Percentiles rank a stretch among this genome's conserved stretches.
Conservation (phyloP, 2,329 filamentous ascomycete genomes). For the Xylariomycetidae sp. region DNA sequence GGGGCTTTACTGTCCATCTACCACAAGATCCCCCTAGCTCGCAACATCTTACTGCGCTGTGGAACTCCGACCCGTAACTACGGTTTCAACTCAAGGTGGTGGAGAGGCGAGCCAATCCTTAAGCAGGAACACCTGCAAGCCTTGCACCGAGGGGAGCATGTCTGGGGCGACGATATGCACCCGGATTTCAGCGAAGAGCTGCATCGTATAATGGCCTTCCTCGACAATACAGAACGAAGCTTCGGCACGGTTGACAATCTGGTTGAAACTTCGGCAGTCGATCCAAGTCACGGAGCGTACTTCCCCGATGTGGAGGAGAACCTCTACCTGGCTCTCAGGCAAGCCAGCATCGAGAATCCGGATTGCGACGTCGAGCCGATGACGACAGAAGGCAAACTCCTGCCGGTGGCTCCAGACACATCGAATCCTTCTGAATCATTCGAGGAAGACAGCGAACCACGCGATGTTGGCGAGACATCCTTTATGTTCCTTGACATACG, state of each 20-base stretch:
- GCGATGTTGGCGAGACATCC: conserved; percentile 4
- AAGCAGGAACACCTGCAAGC: conserved; percentile 30
- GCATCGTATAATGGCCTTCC: conserved; percentile 57
- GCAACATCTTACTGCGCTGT: conserved; percentile 47
- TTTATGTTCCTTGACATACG: conserved; percentile 39
- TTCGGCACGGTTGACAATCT: conserved; percentile 51
- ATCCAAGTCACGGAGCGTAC: conserved; percentile 24
- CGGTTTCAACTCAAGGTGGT: conserved; percentile 54
- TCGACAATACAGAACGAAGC: conserved; percentile 53
- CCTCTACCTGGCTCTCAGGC: conserved; percentile 27
- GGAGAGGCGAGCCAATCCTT: conserved; percentile 50
- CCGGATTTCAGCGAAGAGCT: conserved; percentile 46
- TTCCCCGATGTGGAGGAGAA: conserved; percentile 40
- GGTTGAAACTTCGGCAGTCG: conserved; percentile 30
- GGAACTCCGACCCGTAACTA: conserved; percentile 40
- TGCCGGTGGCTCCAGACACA: conserved; percentile 8
- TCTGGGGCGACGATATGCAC: conserved; percentile 26
- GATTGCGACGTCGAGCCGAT: conserved; percentile 16
- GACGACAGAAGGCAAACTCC: conserved; percentile 17
- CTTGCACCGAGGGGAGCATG: conserved; percentile 24
- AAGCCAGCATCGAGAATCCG: conserved; percentile 10
- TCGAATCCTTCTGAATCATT: conserved; percentile 11
- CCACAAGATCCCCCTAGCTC: conserved; percentile 52
- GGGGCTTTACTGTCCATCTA: conserved; percentile 52
- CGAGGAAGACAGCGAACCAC: conserved; percentile 21